Conservation (phyloP, 352 stramenopile species). For the Phytophthora multivora region DNA sequence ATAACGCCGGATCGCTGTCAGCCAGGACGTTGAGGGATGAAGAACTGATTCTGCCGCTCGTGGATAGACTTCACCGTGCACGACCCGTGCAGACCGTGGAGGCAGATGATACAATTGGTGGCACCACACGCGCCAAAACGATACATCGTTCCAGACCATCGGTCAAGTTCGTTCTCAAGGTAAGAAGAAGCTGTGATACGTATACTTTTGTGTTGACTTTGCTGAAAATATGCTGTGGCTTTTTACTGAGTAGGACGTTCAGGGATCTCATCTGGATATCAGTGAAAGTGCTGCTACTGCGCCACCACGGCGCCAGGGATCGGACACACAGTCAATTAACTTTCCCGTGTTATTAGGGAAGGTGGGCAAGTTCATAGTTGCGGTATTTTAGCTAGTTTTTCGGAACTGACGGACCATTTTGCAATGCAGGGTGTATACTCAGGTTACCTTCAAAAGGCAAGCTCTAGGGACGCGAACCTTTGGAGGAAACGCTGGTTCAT, state of each 20-base stretch:
- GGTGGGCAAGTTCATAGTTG: conserved; percentile 26
- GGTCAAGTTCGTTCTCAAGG: conserved; percentile 87
- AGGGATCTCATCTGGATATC: conserved; percentile 70
- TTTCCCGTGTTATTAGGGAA: conserved; percentile 78
- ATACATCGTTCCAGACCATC: conserved; percentile 66
- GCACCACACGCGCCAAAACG: conserved; percentile 48
- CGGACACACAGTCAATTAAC: conserved; percentile 56
- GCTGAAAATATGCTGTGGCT: conserved; percentile 1
- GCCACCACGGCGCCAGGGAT: conserved; percentile 22
- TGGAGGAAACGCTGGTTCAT: conserved; percentile 90
- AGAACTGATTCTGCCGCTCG: conserved; percentile 74
- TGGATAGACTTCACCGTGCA: conserved; percentile 68
- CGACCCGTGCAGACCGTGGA: conserved; percentile 44
- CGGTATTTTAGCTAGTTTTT: neutral
- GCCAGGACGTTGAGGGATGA: conserved; percentile 78
- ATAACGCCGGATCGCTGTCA: conserved; percentile 60
- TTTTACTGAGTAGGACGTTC: conserved; percentile 53
- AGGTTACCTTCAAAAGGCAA: conserved; percentile 84
- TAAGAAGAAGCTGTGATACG: conserved; percentile 15
- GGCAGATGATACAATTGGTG: conserved; percentile 51
- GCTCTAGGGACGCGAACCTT: conserved; percentile 74
- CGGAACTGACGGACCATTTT: neutral
- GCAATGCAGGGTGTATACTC: conserved; percentile 62
- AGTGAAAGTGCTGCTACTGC: conserved; percentile 45
- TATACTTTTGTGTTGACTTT: conserved; percentile 4